Conservation (phyloP, 768 basidiomycete species). For the Termitomyces heimii region DNA sequence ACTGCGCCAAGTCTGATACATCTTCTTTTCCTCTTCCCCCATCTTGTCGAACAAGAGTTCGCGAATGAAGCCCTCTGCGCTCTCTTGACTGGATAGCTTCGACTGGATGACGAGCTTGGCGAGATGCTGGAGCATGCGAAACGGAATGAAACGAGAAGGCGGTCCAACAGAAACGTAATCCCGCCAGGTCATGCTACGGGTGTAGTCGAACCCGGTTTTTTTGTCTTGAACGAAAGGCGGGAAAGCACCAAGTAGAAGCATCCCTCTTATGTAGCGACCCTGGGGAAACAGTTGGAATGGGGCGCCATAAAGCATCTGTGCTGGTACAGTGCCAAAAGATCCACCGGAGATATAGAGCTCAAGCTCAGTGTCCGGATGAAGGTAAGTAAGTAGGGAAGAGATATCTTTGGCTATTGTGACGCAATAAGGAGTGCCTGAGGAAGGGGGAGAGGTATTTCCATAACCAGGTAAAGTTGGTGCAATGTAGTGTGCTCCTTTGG, state of each 20-base stretch:
- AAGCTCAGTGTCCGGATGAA: slow-evolving; percentile 30
- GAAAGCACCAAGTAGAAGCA: slow-evolving; percentile 33
- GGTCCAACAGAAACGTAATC: slow-evolving; percentile 38
- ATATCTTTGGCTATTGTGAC: slow-evolving; percentile 30
- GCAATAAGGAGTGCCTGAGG: slow-evolving; percentile 23
- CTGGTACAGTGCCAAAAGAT: slow-evolving; percentile 40
- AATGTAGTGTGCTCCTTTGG: slow-evolving; percentile 26
- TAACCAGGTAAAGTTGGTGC: slow-evolving; percentile 44
- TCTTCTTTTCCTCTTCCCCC: slow-evolving; percentile 26
- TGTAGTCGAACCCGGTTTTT: slow-evolving; percentile 23
- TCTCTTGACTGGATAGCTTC: slow-evolving; percentile 28
- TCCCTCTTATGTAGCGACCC: slow-evolving; percentile 34
- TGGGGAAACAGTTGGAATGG: slow-evolving; percentile 39
- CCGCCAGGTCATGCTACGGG: slow-evolving; percentile 30
- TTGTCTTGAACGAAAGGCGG: slow-evolving; percentile 32
- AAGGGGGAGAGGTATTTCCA: slow-evolving; percentile 34
- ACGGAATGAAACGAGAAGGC: slow-evolving; percentile 25
- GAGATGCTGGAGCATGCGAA: slow-evolving; percentile 22
- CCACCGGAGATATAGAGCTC: slow-evolving; percentile 39
- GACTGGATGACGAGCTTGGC: slow-evolving; percentile 19
- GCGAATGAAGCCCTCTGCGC: slow-evolving; percentile 31
- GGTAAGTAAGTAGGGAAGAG: slow-evolving; percentile 31
- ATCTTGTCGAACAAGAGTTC: slow-evolving; percentile 25
- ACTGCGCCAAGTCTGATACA: slow-evolving; percentile 33
- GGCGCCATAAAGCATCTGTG: slow-evolving; percentile 46